Conservation (phyloP, 352 stramenopile species). For the Phytophthora idaei region DNA sequence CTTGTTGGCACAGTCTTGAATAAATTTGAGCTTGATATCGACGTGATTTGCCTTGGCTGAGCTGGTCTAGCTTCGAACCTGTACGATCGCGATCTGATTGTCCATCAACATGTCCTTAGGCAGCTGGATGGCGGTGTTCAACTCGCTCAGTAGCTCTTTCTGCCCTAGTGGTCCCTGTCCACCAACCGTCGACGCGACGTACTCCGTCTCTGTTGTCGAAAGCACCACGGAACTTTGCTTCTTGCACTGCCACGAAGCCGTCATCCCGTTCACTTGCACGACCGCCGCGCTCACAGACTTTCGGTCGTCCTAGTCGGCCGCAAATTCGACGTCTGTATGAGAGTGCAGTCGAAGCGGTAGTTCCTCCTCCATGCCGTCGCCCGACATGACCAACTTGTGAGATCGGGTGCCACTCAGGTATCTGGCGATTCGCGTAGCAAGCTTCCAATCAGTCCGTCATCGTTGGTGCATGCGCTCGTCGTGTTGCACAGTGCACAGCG, state of each 20-base stretch:
- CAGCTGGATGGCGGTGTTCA: background rate
- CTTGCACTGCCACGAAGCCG: background rate
- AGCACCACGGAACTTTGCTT: background rate
- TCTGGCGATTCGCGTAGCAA: background rate
- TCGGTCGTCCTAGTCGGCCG: background rate
- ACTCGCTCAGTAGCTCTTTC: background rate
- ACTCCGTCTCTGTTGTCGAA: too few species aligned
- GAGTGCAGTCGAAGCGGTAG: background rate
- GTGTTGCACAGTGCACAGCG: background rate
- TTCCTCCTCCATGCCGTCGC: background rate
- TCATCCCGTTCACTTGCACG: background rate
- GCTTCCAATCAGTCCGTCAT: background rate
- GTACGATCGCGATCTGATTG: background rate
- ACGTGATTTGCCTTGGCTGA: background rate
- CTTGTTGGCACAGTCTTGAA: background rate
- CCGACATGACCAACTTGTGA: background rate
- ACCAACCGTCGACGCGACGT: background rate
- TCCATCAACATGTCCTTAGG: background rate
- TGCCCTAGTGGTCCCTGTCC: background rate
- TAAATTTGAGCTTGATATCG: background rate
- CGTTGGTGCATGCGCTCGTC: background rate
- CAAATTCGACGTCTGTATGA: background rate
- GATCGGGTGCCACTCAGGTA: background rate
- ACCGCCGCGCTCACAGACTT: conserved; percentile 1
- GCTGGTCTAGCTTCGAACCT: background rate